Evolutionary conservation across 495 filamentous ascomycete species (phyloP).

Genomic region (Thermothielavioides terrestris): DNA sequence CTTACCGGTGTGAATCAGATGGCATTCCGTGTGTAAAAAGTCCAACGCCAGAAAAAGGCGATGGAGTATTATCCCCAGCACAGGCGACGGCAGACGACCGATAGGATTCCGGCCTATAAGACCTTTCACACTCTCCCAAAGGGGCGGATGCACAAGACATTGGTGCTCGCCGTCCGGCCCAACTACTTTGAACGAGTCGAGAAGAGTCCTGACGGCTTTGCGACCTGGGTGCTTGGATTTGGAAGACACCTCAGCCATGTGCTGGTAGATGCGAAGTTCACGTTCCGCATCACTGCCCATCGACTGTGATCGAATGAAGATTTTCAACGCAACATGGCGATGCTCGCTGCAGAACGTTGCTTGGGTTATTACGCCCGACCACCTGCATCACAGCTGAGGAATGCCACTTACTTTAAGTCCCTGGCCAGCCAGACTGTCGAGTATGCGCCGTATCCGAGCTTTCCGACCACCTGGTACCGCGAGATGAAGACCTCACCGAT

Average conservation of each 20-base stretch:
- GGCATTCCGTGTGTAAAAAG: slow-evolving; percentile 34
- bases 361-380: neutral
- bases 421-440: slow-evolving; percentile 48
- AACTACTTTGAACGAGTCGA: slow-evolving; percentile 34
- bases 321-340: slow-evolving; percentile 36
- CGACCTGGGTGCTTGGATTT: slow-evolving; percentile 27
- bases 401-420: slow-evolving; percentile 38
- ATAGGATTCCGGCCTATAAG: slow-evolving; percentile 26
- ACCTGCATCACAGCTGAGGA: neutral
- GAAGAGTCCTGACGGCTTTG: slow-evolving; percentile 27
- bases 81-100: slow-evolving; percentile 17
- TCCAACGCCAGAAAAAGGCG: slow-evolving; percentile 34
- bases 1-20: slow-evolving; percentile 40
- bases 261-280: slow-evolving; percentile 35
- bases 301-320: slow-evolving; percentile 25
- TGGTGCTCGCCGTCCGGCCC: slow-evolving; percentile 34
- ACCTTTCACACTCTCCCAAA: slow-evolving; percentile 28
- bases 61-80: slow-evolving; percentile 27
- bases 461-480: slow-evolving; percentile 43
- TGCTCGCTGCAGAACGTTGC: slow-evolving; percentile 16
- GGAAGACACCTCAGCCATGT: slow-evolving; percentile 19
- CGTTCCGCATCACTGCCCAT: slow-evolving; percentile 15
- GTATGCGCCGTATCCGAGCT: slow-evolving; percentile 45
- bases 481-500: slow-evolving; percentile 41
- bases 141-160: slow-evolving; percentile 38